These are phyloP conservation scores for Camellia japonica DNA, from an alignment of 148 eudicot genomes.

Conservation along the genomic window DNA sequence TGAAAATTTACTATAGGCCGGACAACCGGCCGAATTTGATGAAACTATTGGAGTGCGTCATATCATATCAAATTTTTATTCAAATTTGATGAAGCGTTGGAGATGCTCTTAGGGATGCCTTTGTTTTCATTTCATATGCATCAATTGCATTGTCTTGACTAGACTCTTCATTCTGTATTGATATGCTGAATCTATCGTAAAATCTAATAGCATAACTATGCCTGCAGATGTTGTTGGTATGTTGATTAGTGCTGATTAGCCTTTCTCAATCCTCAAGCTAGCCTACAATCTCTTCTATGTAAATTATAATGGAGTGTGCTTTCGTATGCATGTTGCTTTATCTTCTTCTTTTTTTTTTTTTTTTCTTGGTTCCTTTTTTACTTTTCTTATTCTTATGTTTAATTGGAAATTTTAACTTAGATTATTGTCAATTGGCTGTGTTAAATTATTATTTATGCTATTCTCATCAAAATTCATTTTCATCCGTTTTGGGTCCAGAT, in stretches of 20 bases:
- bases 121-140: too few species aligned
- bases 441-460: neutral
- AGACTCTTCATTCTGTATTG: neutral
- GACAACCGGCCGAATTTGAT: too few species aligned
- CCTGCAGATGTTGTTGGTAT: too few species aligned
- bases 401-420: neutral
- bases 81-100: too few species aligned
- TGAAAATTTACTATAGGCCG: too few species aligned
- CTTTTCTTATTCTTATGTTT: neutral
- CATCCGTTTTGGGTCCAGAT: slow-evolving; percentile 12
- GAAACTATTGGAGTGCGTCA: too few species aligned
- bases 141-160: neutral
- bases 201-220: too few species aligned
- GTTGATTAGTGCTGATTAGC: neutral
- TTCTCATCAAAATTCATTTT: neutral
- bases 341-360: neutral
- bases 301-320: neutral
- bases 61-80: too few species aligned
- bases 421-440: neutral
- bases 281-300: neutral
- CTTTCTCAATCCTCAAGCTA: neutral
- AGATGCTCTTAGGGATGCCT: neutral
- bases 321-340: neutral
- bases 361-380: neutral
- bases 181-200: neutral